Percentiles rank a stretch among this genome's conserved stretches.
Conservation (phyloP, 441 rosid genomes). For the Bruguiera hainesii region DNA sequence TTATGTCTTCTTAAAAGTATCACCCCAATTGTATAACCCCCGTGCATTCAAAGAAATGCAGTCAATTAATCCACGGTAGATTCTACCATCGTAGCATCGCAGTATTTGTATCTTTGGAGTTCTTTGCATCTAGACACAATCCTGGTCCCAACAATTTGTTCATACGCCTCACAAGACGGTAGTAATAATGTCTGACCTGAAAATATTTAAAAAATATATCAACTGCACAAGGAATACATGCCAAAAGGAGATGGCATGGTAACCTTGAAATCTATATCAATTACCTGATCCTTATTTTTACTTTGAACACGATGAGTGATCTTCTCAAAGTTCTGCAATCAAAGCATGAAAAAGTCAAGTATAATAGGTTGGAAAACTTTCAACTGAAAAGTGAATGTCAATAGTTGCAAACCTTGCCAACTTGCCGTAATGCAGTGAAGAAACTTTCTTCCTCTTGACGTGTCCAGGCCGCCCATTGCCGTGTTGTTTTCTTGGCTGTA, state of each 20-base stretch:
- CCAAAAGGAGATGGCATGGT: too few relatives aligned
- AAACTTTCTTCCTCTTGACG: constrained; percentile 97
- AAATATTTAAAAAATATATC: constrained; percentile 17
- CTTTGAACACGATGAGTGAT: constrained; percentile 93
- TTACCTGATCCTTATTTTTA: constrained; percentile 98
- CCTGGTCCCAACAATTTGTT: constrained; percentile 93
- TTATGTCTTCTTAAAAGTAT: background rate
- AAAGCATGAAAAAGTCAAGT: constrained; percentile 18
- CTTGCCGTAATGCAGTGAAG: constrained; percentile 96
- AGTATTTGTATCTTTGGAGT: constrained; percentile 95
- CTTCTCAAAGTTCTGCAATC: constrained; percentile 90
- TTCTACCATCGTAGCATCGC: constrained; percentile 98
- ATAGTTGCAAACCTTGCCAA: constrained; percentile 71
- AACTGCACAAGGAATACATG: too few relatives aligned
- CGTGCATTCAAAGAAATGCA: constrained; percentile 4
- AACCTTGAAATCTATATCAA: constrained; percentile 18
- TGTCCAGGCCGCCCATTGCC: constrained; percentile 99
- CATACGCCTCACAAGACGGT: constrained; percentile 97
- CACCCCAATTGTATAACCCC: background rate
- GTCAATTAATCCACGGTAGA: background rate
- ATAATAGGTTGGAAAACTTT: constrained; percentile 1
- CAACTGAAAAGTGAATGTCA: constrained; percentile 9
- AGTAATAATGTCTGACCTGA: constrained; percentile 97
- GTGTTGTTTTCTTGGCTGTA: constrained; percentile 78
- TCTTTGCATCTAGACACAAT: constrained; percentile 90